Base-by-base conservation (phyloP, 371 early-diverging fungal genomes). In the Rhizopus arrhizus region DNA sequence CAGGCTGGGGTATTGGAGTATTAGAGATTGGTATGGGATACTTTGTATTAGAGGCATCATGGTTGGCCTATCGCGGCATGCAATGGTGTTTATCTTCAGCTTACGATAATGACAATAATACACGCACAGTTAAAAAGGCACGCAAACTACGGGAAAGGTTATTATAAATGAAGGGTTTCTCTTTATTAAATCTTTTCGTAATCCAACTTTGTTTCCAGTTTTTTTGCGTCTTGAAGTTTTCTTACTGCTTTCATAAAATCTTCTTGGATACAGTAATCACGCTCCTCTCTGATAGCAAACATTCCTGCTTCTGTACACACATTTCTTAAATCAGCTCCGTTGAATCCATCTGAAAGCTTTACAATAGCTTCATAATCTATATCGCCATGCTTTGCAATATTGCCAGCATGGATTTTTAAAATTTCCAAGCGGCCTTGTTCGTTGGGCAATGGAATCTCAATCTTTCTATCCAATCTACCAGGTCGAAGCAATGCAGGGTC, bases 231-330 rank as follows among this genome's bases (percentile, higher is more conserved):
- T 9, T 91, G 92, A 38, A 99, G 95, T 85, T 99, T 99, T 67
- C 99, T 89, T 29, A 95, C 99, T 10, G 99, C 98, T 83, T 98
- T 99, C 95, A 99, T 97, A 74, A 99, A 99, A 74, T 99, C 99
- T 69, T 99, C 99, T 73, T 99, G 97, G 28, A 95, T 81, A 42
- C 95, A 93, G 80, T 95, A 98, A 74, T 99, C 98, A 60, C 99
- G 91, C 56, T 99, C 99, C 61, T 98, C 99, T 49, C 99, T 93
- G 65, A 99, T 96, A 32, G 99, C 99, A 89, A 98, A 95, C 99
- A 99, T 99, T 49, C 89, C 89, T 83, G 99, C 98, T 81, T 99
- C 99, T 32, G 99, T 99, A 81, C 99, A 99, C 16, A 99, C 96
- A 72, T 99, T 99, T 70, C 99, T 85, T 75, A 99, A 82, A 90